These are phyloP conservation scores for Leptodontidium sp. DNA, from an alignment of 2,329 filamentous ascomycete genomes.

Conservation along the genomic window DNA sequence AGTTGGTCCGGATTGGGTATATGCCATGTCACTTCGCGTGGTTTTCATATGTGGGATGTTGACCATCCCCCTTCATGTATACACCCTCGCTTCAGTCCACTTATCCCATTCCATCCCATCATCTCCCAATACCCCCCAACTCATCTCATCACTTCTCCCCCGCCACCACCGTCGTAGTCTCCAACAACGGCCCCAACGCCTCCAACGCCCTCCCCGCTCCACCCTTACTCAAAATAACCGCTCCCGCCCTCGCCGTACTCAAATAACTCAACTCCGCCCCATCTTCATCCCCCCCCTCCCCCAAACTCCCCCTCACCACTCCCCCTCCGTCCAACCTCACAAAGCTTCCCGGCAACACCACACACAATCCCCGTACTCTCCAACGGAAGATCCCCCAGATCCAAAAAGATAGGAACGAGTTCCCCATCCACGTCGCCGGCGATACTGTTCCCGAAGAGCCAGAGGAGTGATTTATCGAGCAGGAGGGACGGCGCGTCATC, in stretches of 20 bases:
- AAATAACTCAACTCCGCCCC: conserved; percentile 81
- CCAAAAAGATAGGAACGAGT: conserved; percentile 86
- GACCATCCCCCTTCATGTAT: not conserved
- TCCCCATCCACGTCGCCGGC: conserved; percentile 77
- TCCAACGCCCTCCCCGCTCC: conserved; percentile 78
- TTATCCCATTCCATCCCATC: no score
- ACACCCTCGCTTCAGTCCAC: not conserved
- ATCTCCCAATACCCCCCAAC: not conserved
- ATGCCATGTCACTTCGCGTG: no score
- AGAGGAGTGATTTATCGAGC: conserved; percentile 72
- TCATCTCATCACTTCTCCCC: not conserved
- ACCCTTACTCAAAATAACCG: conserved; percentile 82
- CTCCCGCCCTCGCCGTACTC: conserved; percentile 86
- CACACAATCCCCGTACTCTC: conserved; percentile 96
- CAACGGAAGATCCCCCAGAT: conserved; percentile 80
- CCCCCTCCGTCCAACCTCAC: conserved; percentile 58
- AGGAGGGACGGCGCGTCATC: conserved; percentile 78
- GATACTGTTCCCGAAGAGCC: conserved; percentile 74
- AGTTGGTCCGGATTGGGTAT: no score
- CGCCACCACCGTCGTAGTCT: conserved; percentile 23
- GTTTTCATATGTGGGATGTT: no score
- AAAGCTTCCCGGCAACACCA: conserved; percentile 82
- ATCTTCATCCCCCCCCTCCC: conserved; percentile 45
- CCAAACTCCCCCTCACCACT: conserved; percentile 53
- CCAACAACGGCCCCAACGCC: conserved; percentile 62